Conservation (phyloP, 2,329 filamentous ascomycete genomes). For the Nannizziopsis barbatae region DNA sequence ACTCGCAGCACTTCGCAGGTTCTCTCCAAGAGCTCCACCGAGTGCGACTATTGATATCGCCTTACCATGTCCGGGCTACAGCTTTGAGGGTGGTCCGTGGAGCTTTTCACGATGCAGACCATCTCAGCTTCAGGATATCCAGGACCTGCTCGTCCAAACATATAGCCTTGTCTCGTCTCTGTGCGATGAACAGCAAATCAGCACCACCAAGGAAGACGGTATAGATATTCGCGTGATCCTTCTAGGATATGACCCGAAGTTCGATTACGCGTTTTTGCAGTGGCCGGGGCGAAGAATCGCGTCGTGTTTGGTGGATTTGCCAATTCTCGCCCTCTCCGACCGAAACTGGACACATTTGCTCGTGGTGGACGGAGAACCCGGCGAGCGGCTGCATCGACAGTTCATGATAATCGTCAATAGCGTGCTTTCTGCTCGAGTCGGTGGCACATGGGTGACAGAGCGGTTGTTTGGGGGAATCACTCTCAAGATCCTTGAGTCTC, state of each 20-base stretch:
- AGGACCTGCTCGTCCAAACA: constrained; percentile 2
- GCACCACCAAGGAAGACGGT: not conserved
- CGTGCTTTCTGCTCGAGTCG: constrained; percentile 3
- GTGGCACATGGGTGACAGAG: constrained; percentile 9
- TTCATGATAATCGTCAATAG: constrained; percentile 9
- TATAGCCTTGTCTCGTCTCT: constrained; percentile 6
- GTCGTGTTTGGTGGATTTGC: constrained; percentile 9
- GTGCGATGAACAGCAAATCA: not conserved
- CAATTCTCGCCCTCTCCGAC: constrained; percentile 8
- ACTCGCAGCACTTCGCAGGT: not conserved
- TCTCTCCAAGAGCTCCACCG: not conserved
- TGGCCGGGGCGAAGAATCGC: not conserved
- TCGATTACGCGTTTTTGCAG: constrained; percentile 3
- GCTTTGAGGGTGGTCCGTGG: not conserved
- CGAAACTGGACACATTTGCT: constrained; percentile 10
- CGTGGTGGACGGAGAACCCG: constrained; percentile 10
- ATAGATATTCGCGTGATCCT: not conserved
- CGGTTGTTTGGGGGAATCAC: constrained; percentile 6
- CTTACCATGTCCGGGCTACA: constrained; percentile 3
- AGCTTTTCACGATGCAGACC: constrained; percentile 5
- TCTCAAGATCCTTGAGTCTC: constrained; percentile 12
- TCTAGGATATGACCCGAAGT: not conserved
- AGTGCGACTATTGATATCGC: not conserved
- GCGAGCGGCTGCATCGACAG: constrained; percentile 9
- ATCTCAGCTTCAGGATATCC: not conserved